Percentiles rank a stretch among this genome's conserved stretches.
Evolutionary conservation across 2,329 filamentous ascomycete species (phyloP).

Genomic region (Colletotrichum navitas): DNA sequence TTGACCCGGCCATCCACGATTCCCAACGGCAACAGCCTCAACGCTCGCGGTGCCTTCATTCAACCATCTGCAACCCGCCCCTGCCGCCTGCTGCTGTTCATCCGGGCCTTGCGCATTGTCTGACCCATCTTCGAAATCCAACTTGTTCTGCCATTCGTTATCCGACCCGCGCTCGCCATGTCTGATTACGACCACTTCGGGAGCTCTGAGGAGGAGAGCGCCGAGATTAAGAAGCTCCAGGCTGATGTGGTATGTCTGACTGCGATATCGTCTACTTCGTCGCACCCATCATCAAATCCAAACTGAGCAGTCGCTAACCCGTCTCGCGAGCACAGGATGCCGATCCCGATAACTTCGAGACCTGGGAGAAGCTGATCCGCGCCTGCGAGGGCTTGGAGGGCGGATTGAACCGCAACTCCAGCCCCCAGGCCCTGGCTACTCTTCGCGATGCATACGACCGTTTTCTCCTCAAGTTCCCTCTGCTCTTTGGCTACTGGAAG

Average conservation of each 20-base stretch:
- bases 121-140: not conserved
- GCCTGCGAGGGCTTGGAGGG: slow-evolving; percentile 88
- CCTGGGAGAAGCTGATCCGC: slow-evolving; percentile 92
- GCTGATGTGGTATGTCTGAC: slow-evolving; percentile 77
- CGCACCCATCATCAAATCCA: slow-evolving; percentile 12
- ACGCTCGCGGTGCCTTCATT: slow-evolving; percentile 26
- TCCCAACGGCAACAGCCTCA: slow-evolving; percentile 31
- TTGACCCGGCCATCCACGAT: slow-evolving; percentile 29
- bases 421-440: slow-evolving; percentile 89
- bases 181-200: slow-evolving; percentile 78
- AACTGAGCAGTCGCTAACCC: slow-evolving; percentile 11
- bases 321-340: slow-evolving; percentile 59
- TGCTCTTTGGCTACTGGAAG: slow-evolving; percentile 99
- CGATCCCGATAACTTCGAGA: slow-evolving; percentile 92
- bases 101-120: slow-evolving; percentile 13
- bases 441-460: slow-evolving; percentile 91
- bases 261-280: slow-evolving; percentile 18
- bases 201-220: slow-evolving; percentile 83
- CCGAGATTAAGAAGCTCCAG: slow-evolving; percentile 83
- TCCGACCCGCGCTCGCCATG: slow-evolving; percentile 60
- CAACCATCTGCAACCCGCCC: slow-evolving; percentile 30
- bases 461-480: slow-evolving; percentile 93
- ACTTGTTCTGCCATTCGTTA: slow-evolving; percentile 32
- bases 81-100: slow-evolving; percentile 11
- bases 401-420: slow-evolving; percentile 96